phyloP scores from a whole-genome alignment of 345 rosid species.

The Microcos paniculata region DNA sequence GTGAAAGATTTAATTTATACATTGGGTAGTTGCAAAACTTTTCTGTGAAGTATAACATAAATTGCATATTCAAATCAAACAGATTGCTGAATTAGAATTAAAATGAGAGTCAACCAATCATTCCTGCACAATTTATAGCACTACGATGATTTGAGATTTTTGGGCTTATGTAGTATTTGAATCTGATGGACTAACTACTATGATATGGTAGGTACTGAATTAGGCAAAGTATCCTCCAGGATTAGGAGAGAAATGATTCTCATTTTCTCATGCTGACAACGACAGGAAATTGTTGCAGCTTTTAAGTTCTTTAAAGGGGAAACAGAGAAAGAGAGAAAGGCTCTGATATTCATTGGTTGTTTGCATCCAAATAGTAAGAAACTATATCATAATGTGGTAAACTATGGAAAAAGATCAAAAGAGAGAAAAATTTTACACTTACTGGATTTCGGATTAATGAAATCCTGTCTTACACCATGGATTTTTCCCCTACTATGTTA shows the following conservation, averaged over 20 bases:
- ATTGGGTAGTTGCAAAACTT: neutral
- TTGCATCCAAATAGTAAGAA: too few relatives aligned
- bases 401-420: too few relatives aligned
- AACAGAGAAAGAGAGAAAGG: too few relatives aligned
- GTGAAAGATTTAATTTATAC: too few relatives aligned
- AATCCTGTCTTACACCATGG: too few relatives aligned
- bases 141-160: neutral
- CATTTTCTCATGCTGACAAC: neutral
- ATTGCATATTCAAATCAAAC: neutral
- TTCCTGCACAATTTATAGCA: neutral
- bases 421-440: too few relatives aligned
- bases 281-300: neutral
- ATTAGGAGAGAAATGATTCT: neutral
- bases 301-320: too few relatives aligned
- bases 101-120: neutral
- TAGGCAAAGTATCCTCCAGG: neutral
- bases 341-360: too few relatives aligned
- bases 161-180: neutral
- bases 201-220: neutral
- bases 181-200: constrained; percentile 7
- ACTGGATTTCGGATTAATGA: too few relatives aligned
- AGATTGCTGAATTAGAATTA: neutral
- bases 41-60: neutral
- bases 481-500: too few relatives aligned
- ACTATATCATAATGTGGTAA: too few relatives aligned